Evolutionary conservation across 2,329 filamentous ascomycete genomes (phyloP), one percentile per base, ranked within the genome.

Genomic region (Apiospora rasikravindrae): DNA sequence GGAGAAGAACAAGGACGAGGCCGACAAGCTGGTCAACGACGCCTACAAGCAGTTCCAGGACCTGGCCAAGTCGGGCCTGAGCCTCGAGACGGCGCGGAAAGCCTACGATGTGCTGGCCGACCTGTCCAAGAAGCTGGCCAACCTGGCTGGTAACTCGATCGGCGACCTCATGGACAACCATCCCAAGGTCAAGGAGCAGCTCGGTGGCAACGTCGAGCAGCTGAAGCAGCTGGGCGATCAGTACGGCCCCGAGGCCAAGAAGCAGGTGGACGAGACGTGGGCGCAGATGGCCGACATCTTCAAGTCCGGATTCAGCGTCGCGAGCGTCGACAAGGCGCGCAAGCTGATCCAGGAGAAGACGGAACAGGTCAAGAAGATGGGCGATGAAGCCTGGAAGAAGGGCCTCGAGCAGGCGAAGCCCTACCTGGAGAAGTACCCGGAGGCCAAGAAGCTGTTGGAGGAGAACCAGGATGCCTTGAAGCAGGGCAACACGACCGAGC

Each of bases 201-300:
- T 94, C 11, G 92, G 92, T 19, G 90, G 88, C 14, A 90, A 88
- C 76, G 82, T 93, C 64, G 88, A 93, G 69, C 88, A 93, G 79
- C 84, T 95, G 69, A 93, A 93, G 86, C 81, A 90, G 75, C 86
- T 94, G 81, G 90, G 90, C 37, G 88, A 94, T 19, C 85, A 90
- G 73, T 92, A 92, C 77, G 93, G 93, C 0, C 93, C 92, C 0
- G 91, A 94, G 78, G 92, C 91, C 0, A 93, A 94, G 87, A 91
- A 94, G 86, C 88, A 93, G 80, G 88, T 93, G 6, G 91, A 94
- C 71, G 86, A 92, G 81, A 93, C 92, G 0, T 94, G 91, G 88
- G 80, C 86, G 40, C 87, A 94, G 80, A 84, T 93, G 75, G 86
- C 86, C 75, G 89, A 92, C 51, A 86, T 94, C 67, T 79, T 93